Base-by-base conservation (phyloP, 352 stramenopile genomes). In the Globisporangium spiculum region DNA sequence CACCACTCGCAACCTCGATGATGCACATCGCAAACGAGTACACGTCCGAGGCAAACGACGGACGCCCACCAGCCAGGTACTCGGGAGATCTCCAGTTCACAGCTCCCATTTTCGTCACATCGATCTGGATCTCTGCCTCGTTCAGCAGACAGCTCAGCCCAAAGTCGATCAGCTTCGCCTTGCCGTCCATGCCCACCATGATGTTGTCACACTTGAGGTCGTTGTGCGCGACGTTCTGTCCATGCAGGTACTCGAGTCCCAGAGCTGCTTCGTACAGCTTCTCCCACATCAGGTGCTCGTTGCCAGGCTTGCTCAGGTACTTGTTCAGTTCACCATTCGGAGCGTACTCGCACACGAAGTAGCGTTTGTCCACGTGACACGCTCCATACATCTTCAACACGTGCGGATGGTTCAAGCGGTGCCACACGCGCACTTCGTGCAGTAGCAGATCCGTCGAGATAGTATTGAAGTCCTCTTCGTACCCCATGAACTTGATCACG, bases 141-240 rank as follows among this genome's bases (percentile, higher is more conserved):
- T 38, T 38, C 14, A 41, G 26, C 27, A 61, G 4, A 44, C 27
- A 61, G 22, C 59, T 65, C 20, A 65, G 38, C 2, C 71, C 71
- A 44, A 76, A 76, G 56, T 76, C 71, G 14, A 60, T 69, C 26
- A 76, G 53, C 67, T 69, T 73, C 7, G 60, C 26, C 26, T 27
- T 27, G 26, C 26, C 26, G 1, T 76, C 63, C 36, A 58, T 48
- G n/a, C 48, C 66, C 26, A 74, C 61, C 52, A 77, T 50, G 22
- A 75, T 69, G 41, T 72, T 67, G 65, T 75, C 70, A 36, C 61
- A 64, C 44, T 73, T 75, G 22, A 75, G 61, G 24, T 75, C 69
- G 27, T 34, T 68, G 48, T 77, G 72, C 20, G 69, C 62, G 6
- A 73, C 69, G 26, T 67, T 30, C 5, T 63, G 60, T 14, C 68